Percentiles rank a stretch among this genome's conserved stretches.
Evolutionary conservation across 1,284 basidiomycete genomes (phyloP).

Genomic region (Pseudozyma flocculosa): DNA sequence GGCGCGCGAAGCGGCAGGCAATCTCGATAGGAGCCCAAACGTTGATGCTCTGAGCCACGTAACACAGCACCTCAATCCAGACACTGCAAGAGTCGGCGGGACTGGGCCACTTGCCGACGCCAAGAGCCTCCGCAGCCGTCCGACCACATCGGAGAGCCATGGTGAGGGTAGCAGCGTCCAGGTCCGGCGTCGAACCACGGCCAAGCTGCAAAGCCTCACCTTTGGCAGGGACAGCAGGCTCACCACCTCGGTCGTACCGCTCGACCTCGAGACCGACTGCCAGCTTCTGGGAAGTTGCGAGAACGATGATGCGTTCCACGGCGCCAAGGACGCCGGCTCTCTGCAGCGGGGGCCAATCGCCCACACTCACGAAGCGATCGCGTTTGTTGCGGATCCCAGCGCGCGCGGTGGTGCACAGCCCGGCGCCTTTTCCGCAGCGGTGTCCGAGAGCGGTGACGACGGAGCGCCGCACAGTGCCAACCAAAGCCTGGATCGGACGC

Average conservation of each 20-base stretch:
- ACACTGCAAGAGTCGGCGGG: background rate
- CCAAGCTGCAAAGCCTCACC: conserved; percentile 25
- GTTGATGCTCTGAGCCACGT: background rate
- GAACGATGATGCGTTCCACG: no score
- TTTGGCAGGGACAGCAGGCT: conserved; percentile 15
- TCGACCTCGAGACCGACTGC: conserved; percentile 4
- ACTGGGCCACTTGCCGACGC: background rate
- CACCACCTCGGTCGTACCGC: conserved; percentile 4
- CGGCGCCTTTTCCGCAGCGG: conserved; percentile 1
- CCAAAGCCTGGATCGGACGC: background rate
- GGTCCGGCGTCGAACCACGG: background rate
- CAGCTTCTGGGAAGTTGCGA: background rate
- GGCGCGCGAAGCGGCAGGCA: no score
- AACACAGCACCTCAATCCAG: background rate
- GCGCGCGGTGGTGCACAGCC: background rate
- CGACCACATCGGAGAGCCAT: background rate
- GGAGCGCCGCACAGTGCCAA: background rate
- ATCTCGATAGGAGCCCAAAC: no score
- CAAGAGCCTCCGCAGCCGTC: background rate
- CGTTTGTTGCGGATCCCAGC: conserved; percentile 13
- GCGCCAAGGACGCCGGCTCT: no score
- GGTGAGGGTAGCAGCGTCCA: background rate
- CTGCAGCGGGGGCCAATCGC: no score
- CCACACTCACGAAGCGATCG: conserved; percentile 8
- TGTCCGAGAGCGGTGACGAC: background rate